A percentile compares a stretch with the other conserved stretches of the same genome.
These are phyloP conservation scores for Stephania cephalantha DNA, from an alignment of 164 flowering plant species.

Conservation along the genomic window DNA sequence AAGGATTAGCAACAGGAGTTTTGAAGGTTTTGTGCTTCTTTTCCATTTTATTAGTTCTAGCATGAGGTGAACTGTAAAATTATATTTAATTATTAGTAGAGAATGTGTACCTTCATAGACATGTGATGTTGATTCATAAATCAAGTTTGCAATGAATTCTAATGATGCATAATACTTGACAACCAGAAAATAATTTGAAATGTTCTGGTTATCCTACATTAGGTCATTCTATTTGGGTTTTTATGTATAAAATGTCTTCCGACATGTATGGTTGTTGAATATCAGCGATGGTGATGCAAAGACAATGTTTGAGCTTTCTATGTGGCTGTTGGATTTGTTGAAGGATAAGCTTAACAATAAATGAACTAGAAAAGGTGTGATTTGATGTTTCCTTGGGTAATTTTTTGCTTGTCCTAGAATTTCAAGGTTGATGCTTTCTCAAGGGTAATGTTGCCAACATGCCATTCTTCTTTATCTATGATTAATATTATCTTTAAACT, in stretches of 20 bases:
- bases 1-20: slow-evolving; percentile 75
- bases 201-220: too few species aligned
- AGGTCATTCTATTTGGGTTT: too few species aligned
- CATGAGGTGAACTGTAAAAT: background rate
- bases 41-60: background rate
- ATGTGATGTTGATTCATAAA: too few species aligned
- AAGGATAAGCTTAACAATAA: background rate
- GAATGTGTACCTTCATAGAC: background rate
- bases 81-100: background rate
- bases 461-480: background rate
- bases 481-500: background rate
- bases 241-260: too few species aligned
- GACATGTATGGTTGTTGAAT: too few species aligned
- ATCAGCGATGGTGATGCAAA: too few species aligned
- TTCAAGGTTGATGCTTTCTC: background rate
- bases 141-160: background rate
- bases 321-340: background rate
- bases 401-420: background rate
- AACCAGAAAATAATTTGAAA: too few species aligned
- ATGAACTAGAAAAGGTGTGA: background rate
- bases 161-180: background rate
- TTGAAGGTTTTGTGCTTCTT: slow-evolving; percentile 54
- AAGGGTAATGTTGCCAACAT: background rate
- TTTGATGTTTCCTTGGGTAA: background rate
- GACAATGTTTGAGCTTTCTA: too few species aligned